These are phyloP conservation scores for Apiospora phragmitis DNA, from an alignment of 2,329 filamentous ascomycete genomes.

Conservation along the genomic window DNA sequence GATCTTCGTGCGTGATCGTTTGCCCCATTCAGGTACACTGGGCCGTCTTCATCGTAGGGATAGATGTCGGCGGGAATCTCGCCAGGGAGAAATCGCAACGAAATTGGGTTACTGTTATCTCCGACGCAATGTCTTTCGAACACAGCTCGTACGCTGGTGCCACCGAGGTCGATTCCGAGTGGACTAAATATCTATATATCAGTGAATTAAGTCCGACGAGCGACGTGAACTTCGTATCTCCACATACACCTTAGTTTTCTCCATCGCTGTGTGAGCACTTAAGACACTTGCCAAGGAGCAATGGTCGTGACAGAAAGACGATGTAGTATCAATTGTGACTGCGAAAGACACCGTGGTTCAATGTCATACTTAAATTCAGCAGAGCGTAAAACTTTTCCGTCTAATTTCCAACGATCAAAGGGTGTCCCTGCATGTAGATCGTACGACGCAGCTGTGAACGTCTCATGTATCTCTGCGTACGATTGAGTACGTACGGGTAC, in stretches of 20 bases:
- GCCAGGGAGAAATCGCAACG: conserved; percentile 9
- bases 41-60: conserved; percentile 18
- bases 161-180: conserved; percentile 22
- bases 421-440: too few species aligned
- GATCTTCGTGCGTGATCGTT: conserved; percentile 9
- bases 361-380: too few species aligned
- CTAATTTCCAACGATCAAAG: too few species aligned
- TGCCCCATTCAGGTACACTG: conserved; percentile 16
- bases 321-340: too few species aligned
- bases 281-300: background rate
- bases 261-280: background rate
- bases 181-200: conserved; percentile 11
- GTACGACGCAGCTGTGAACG: too few species aligned
- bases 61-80: conserved; percentile 20
- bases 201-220: background rate
- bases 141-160: conserved; percentile 20
- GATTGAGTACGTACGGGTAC: too few species aligned
- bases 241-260: background rate
- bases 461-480: too few species aligned
- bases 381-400: too few species aligned
- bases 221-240: background rate
- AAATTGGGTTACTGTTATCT: background rate
- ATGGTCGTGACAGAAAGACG: background rate
- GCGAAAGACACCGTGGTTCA: too few species aligned
- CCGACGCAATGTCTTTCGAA: conserved; percentile 12